Evolutionary conservation across 176 grass and related monocot genomes (phyloP).

Genomic region (sorghum (Sorghum bicolor)): DNA sequence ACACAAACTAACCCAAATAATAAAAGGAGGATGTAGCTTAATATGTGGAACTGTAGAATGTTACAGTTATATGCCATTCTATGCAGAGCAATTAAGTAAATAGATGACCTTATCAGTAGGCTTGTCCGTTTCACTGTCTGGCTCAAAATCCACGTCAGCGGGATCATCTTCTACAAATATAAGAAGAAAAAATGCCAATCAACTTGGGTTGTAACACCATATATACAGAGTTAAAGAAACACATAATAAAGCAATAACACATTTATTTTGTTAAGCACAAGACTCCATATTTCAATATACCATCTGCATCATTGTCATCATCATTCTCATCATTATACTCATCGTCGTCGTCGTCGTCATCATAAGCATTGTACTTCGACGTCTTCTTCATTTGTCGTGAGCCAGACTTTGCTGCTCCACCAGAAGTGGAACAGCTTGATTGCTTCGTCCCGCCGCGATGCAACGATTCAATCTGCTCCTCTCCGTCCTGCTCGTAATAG

Average conservation of each 20-base stretch:
- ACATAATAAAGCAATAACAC: conserved; percentile 17
- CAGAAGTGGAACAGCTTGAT: conserved; percentile 57
- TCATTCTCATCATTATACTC: conserved; percentile 54
- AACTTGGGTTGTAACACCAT: not conserved
- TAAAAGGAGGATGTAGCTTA: conserved; percentile 9
- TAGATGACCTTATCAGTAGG: conserved; percentile 62
- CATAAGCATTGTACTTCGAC: conserved; percentile 54
- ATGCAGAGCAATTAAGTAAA: conserved; percentile 10
- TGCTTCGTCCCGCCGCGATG: conserved; percentile 46
- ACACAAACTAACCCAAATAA: conserved; percentile 24
- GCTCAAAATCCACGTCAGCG: conserved; percentile 97
- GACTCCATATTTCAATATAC: conserved; percentile 47
- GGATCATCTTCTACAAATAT: conserved; percentile 91
- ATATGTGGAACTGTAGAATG: conserved; percentile 25
- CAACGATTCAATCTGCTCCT: conserved; percentile 71
- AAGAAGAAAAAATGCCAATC: conserved; percentile 23
- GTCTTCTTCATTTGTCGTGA: conserved; percentile 57
- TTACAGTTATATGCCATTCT: conserved; percentile 9
- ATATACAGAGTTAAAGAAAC: conserved; percentile 11
- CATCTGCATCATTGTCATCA: conserved; percentile 69
- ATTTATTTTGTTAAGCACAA: conserved; percentile 4
- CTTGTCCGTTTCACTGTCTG: conserved; percentile 85
- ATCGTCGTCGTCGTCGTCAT: conserved; percentile 33
- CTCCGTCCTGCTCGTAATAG: conserved; percentile 91
- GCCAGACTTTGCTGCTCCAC: conserved; percentile 43